These are phyloP conservation scores for Arachis hypogaea DNA, from an alignment of 306 rosid genomes.

Conservation along the genomic window DNA sequence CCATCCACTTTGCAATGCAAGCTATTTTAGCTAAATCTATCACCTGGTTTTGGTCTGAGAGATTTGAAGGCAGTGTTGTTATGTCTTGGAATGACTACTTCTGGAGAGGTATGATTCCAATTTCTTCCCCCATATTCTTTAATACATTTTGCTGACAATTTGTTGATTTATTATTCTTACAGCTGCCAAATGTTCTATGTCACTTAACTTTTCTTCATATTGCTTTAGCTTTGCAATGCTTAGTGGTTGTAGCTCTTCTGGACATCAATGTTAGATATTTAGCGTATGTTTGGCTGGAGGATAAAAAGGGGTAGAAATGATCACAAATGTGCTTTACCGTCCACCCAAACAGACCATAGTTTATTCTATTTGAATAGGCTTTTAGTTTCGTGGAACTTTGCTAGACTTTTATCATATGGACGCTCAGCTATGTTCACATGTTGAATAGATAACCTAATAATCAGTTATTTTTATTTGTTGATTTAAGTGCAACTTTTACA, in stretches of 20 bases:
- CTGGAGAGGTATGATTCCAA: conserved; percentile 64
- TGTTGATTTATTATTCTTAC: conserved; percentile 2
- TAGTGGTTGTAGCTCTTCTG: conserved; percentile 33
- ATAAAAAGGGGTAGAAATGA: no score
- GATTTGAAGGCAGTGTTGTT: conserved; percentile 62
- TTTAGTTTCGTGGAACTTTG: conserved; percentile 29
- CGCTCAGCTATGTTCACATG: conserved; percentile 7
- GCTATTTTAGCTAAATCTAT: conserved; percentile 77
- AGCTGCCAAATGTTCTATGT: conserved; percentile 1
- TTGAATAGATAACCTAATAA: conserved; percentile 3
- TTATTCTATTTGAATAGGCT: conserved; percentile 1
- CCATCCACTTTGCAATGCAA: conserved; percentile 91
- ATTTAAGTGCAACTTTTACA: not conserved
- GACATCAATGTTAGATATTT: not conserved
- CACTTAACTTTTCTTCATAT: not conserved
- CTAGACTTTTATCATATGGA: conserved; percentile 28
- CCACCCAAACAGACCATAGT: no score
- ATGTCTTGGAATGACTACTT: conserved; percentile 97
- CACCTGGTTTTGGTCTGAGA: conserved; percentile 87
- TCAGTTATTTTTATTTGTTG: conserved; percentile 21
- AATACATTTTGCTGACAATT: conserved; percentile 17
- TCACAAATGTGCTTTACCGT: no score
- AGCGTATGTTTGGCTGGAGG: not conserved
- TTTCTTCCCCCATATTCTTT: conserved; percentile 19
- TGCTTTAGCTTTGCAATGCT: conserved; percentile 2